Base-by-base conservation (phyloP, 148 eudicot genomes). In the Polygonum maritimum region DNA sequence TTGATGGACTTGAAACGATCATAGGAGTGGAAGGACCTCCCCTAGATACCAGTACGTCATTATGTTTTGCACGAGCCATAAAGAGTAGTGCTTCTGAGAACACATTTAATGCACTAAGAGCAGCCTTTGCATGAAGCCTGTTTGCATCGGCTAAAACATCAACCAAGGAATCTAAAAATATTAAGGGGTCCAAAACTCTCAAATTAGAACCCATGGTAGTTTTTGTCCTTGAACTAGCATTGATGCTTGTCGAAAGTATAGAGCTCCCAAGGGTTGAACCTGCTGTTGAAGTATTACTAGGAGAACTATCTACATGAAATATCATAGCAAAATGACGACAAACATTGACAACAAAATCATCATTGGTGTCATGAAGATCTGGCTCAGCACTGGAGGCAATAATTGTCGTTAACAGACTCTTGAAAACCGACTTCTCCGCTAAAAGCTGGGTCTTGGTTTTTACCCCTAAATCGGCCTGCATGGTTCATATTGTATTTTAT, bases 381-480 rank as follows among this genome's bases (percentile, higher is more conserved):
- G 90, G 81, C 78, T 95, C 98, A 48, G 92, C 96, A 87, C 92
- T 86, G 55, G 98, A 86, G 74, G 97, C 89, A 78, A 95, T 89
- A 63, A 92, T 83, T 48, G 96, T 95, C 94, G 87, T 88, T 82
- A 95, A 83, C 14, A 95, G 92, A 81, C 90, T 87, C 82, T 95
- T 95, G 79, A 95, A 95, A 63, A 92, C 97, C 69, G 93, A 88
- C 78, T 89, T 95, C 82, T 95, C 98, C 36, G 98, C 98, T 93
- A 92, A 84, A 76, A 95, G 96, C 85, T 95, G 98, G 40, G 96
- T 92, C 92, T 95, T 95, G 44, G 97, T 95, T 86, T 95, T 95
- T 75, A 95, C 98, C 74, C 98, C 97, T 67, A 90, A 80, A 83
- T 92, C 98, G 78, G 94, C 92, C 98, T 95, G 91, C 52, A 65